These are phyloP conservation scores for Neurospora pannonica DNA, from an alignment of 495 filamentous ascomycete species.

Conservation along the genomic window DNA sequence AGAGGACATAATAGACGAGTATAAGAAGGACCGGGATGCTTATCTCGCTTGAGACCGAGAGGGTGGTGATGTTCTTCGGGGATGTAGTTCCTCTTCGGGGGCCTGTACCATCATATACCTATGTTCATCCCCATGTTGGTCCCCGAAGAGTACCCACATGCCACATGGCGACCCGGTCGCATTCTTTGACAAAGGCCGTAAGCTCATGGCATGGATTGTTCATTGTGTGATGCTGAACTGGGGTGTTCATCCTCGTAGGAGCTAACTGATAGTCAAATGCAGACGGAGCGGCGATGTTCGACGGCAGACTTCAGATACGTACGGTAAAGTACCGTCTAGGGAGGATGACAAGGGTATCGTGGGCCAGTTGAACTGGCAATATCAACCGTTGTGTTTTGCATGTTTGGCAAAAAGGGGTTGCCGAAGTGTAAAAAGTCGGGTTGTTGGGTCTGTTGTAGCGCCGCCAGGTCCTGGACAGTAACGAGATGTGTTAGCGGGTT, in stretches of 20 bases:
- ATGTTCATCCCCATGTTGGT: not conserved
- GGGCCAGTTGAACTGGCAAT: not conserved
- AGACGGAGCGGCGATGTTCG: not conserved
- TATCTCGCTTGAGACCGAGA: not conserved
- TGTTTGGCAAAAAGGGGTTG: not conserved
- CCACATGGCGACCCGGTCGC: not conserved
- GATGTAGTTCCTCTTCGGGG: not conserved
- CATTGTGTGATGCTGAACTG: not conserved
- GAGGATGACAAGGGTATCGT: not conserved
- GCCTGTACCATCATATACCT: not conserved
- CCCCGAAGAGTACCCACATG: not conserved
- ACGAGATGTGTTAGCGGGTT: not conserved
- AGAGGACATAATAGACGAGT: conserved; percentile 11
- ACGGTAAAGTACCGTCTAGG: not conserved
- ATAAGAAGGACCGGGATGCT: not conserved
- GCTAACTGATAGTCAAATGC: not conserved
- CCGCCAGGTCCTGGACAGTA: not conserved
- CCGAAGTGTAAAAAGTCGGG: not conserved
- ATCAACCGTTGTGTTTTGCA: not conserved
- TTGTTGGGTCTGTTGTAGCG: not conserved
- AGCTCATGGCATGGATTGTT: not conserved
- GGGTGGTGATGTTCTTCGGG: not conserved
- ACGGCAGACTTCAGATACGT: not conserved
- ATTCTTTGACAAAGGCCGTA: not conserved
- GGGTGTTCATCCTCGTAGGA: not conserved